Percentiles rank a stretch among this genome's conserved stretches.
phyloP scores from a whole-genome alignment of 2,329 filamentous ascomycete species.

The Colletotrichum sansevieriae region DNA sequence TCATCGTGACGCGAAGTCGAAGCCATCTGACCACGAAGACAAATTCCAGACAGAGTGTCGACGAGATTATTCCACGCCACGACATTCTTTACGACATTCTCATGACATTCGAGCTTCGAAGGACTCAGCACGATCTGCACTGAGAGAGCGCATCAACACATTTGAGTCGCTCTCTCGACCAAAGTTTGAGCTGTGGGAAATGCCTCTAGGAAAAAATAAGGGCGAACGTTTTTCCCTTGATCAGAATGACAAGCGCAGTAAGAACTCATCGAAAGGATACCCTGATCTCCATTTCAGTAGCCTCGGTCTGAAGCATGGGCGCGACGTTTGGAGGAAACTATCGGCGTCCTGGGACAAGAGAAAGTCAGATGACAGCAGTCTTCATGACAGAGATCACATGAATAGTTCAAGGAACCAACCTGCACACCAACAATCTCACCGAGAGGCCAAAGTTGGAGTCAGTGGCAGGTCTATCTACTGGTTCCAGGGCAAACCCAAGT shows the following conservation, averaged over 20 bases:
- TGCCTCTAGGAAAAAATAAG: not conserved
- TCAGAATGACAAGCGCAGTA: not conserved
- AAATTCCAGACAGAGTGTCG: not conserved
- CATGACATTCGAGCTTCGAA: not conserved
- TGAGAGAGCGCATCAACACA: not conserved
- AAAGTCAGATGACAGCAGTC: not conserved
- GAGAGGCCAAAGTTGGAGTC: not conserved
- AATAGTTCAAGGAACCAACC: not conserved
- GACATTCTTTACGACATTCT: not conserved
- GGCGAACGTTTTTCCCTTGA: not conserved
- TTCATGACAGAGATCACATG: not conserved
- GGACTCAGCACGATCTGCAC: not conserved
- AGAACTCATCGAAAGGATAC: not conserved
- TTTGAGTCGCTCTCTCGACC: constrained; percentile 6
- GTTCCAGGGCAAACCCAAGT: not conserved
- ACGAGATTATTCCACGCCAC: not conserved
- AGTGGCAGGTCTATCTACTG: not conserved
- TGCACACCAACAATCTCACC: not conserved
- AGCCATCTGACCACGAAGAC: not conserved
- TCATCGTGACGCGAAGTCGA: too few species aligned
- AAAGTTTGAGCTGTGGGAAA: not conserved
- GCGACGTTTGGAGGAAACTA: constrained; percentile 18
- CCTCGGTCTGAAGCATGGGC: constrained; percentile 23
- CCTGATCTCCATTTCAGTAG: not conserved
- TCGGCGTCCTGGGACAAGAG: constrained; percentile 20